Conservation (phyloP, 306 rosid species). For the Betula pendula region DNA sequence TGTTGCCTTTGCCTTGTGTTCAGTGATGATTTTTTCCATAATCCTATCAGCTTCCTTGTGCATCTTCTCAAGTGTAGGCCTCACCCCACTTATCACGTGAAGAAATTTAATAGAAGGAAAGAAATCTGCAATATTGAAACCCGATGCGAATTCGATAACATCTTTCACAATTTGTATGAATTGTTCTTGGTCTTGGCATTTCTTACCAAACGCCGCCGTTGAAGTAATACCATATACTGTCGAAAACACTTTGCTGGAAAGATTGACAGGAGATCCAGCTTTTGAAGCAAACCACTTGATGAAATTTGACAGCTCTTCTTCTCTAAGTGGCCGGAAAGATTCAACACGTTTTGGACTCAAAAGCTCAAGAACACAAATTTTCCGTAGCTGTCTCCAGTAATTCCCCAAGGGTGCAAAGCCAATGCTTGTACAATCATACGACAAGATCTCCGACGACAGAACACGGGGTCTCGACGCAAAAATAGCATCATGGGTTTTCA, state of each 20-base stretch:
- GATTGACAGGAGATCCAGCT: conserved; percentile 3
- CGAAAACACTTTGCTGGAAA: not conserved
- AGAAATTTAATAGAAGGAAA: conserved; percentile 33
- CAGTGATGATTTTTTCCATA: conserved; percentile 23
- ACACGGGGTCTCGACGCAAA: conserved; percentile 28
- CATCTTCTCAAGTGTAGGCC: conserved; percentile 1
- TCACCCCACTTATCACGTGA: conserved; percentile 11
- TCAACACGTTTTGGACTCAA: conserved; percentile 31
- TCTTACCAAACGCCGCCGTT: conserved; percentile 20
- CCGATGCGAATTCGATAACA: not conserved
- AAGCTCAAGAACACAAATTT: no score
- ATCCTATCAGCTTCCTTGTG: conserved; percentile 6
- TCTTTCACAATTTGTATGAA: not conserved
- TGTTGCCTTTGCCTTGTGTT: conserved; percentile 2
- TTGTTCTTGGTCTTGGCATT: conserved; percentile 16
- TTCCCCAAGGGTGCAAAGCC: conserved; percentile 19
- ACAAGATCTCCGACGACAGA: not conserved
- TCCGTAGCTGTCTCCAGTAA: conserved; percentile 24
- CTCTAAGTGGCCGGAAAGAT: conserved; percentile 12
- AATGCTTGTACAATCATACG: not conserved
- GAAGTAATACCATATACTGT: not conserved
- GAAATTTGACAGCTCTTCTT: conserved; percentile 12
- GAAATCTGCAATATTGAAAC: conserved; percentile 16
- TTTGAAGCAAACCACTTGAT: not conserved
- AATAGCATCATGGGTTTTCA: conserved; percentile 30